These are phyloP conservation scores for Pseudogymnoascus sp. DNA, from an alignment of 2,329 filamentous ascomycete species.

Conservation along the genomic window DNA sequence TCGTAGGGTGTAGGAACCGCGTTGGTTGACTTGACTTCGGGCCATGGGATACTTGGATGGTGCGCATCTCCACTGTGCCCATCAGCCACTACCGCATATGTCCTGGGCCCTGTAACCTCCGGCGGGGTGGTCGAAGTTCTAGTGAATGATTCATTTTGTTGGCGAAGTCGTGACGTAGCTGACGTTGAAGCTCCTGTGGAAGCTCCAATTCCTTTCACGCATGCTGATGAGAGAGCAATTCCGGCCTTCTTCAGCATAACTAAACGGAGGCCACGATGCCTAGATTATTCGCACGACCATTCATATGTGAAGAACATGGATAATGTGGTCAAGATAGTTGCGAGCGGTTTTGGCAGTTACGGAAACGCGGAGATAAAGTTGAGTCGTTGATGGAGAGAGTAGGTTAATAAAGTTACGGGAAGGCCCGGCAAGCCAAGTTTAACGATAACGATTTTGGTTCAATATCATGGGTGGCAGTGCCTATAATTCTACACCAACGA, in stretches of 20 bases:
- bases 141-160: slow-evolving; percentile 14
- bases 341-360: neutral
- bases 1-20: slow-evolving; percentile 68
- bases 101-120: slow-evolving; percentile 17
- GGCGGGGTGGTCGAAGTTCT: slow-evolving; percentile 11
- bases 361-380: neutral
- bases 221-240: slow-evolving; percentile 30
- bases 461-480: neutral
- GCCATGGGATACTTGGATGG: slow-evolving; percentile 25
- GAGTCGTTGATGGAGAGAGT: slow-evolving; percentile 10
- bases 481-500: neutral
- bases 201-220: slow-evolving; percentile 29
- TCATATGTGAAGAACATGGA: neutral
- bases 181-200: slow-evolving; percentile 22
- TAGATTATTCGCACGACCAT: neutral
- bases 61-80: slow-evolving; percentile 30
- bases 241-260: slow-evolving; percentile 41
- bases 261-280: slow-evolving; percentile 7
- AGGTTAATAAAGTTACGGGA: slow-evolving; percentile 1
- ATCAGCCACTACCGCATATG: slow-evolving; percentile 31
- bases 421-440: slow-evolving; percentile 1
- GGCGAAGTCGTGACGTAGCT: slow-evolving; percentile 25
- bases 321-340: slow-evolving; percentile 11
- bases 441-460: neutral
- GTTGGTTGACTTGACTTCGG: slow-evolving; percentile 24